Evolutionary conservation across 2,329 filamentous ascomycete genomes (phyloP).

Genomic region (Trichoderma atrobrunneum): DNA sequence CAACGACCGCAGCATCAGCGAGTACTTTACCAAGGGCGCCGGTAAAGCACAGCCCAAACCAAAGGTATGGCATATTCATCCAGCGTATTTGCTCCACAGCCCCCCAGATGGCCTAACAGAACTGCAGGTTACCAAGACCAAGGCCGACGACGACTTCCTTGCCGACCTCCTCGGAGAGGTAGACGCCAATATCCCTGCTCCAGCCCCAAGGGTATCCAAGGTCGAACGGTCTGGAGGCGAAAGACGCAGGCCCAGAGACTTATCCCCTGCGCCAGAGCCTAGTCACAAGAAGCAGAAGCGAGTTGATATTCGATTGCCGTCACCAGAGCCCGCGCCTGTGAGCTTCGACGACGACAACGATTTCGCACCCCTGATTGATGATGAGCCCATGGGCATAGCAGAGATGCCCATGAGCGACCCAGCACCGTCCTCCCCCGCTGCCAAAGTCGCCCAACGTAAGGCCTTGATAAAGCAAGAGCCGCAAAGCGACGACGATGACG

Average conservation of each 20-base stretch:
- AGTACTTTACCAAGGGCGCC: conserved; percentile 84
- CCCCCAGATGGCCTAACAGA: background rate
- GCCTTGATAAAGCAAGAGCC: conserved; percentile 48
- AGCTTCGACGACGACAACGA: conserved; percentile 54
- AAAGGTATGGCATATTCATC: conserved; percentile 59
- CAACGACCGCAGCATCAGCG: conserved; percentile 87
- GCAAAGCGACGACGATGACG: conserved; percentile 70
- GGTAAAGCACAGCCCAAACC: conserved; percentile 67
- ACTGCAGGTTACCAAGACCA: conserved; percentile 68
- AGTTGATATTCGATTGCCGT: conserved; percentile 47
- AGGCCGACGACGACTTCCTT: conserved; percentile 87
- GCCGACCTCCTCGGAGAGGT: conserved; percentile 81
- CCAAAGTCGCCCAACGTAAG: conserved; percentile 74
- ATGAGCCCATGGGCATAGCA: conserved; percentile 48
- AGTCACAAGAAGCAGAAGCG: conserved; percentile 57
- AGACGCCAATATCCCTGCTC: conserved; percentile 65
- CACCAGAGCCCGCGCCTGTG: conserved; percentile 41
- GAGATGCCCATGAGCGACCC: conserved; percentile 81
- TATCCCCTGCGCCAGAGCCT: conserved; percentile 68
- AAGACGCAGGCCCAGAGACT: conserved; percentile 72
- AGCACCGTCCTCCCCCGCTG: conserved; percentile 80
- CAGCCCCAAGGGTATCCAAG: conserved; percentile 54
- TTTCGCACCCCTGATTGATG: conserved; percentile 56
- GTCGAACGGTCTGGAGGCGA: conserved; percentile 66
- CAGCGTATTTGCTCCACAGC: background rate